Evolutionary conservation across 1,139 yeast species (phyloP), one percentile per base, ranked within the genome.

Genomic region (Zygoascus sp.): DNA sequence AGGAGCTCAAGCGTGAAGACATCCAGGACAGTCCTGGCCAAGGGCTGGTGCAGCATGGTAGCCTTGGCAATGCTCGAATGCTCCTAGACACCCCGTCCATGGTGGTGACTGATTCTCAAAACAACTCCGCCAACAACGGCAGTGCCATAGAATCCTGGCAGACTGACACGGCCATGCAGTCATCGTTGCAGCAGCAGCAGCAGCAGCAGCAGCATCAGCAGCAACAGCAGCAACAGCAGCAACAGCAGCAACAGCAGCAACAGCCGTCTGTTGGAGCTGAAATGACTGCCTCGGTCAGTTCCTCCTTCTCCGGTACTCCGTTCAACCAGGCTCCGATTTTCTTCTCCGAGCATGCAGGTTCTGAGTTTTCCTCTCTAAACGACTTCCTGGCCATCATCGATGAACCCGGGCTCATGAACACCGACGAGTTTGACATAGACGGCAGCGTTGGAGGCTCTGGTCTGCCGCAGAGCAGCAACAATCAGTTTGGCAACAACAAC

Each of bases 331-430:
- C 58, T 45, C 64, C 95, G 0, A 78, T 84, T 48, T 88, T 88
- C 66, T 85, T 80, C 55, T 84, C 95, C 0, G 96, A 89, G 60
- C 95, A 88, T 64, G 96, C 95, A 0, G 96, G 95, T 2, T 83
- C 94, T 40, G 97, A 90, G 67, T 89, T 90, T 62, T 82, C 90
- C 53, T 88, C 96, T 0, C 72, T 90, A 55, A 89, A 88, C 55
- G 97, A 89, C 61, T 90, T 90, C 59, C 69, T 90, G 47, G 81
- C 92, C 2, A 87, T 90, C 88, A 79, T 90, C 44, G 96, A 89
- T 59, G 96, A 88, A 61, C 89, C 95, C 0, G 38, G 42, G 5
- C 20, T 40, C 6, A 35, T 34, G 11, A 42, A 38, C 13, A 19
- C 41, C 15, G 44, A 28, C n/a, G 44, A 38, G 16, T 39, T 35